Evolutionary conservation across 2,329 filamentous ascomycete genomes (phyloP).

Genomic region (Fusarium marasasianum): DNA sequence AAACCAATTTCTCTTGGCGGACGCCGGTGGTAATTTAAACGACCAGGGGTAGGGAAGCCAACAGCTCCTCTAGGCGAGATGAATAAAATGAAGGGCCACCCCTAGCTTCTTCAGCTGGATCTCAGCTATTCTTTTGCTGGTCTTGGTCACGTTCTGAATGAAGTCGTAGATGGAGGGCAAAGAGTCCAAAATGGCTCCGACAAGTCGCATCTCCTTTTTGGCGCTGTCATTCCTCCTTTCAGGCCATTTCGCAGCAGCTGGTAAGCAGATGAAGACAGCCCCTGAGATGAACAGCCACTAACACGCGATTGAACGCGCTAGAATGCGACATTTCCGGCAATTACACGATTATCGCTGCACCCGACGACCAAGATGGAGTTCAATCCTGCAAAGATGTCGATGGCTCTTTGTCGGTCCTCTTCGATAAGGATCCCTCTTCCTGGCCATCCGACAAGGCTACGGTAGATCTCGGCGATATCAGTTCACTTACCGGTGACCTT

Average conservation of each 20-base stretch:
- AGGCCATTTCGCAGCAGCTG: conserved; percentile 33
- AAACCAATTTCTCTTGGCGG: conserved; percentile 30
- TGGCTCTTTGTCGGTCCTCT: conserved; percentile 41
- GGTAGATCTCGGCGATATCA: conserved; percentile 39
- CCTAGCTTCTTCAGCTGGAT: conserved; percentile 5
- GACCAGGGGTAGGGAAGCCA: conserved; percentile 10
- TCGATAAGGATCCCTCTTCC: conserved; percentile 35
- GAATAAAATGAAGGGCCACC: conserved; percentile 37
- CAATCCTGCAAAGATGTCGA: conserved; percentile 40
- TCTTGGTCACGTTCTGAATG: conserved; percentile 10
- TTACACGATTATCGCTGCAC: conserved; percentile 41
- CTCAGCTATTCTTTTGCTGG: not conserved
- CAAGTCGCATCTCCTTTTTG: conserved; percentile 37
- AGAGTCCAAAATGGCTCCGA: conserved; percentile 37
- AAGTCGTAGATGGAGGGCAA: conserved; percentile 32
- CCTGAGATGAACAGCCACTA: not conserved
- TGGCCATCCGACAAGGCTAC: conserved; percentile 39
- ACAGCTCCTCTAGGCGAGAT: conserved; percentile 27
- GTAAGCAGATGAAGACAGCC: conserved; percentile 13
- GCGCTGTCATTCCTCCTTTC: conserved; percentile 39
- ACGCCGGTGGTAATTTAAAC: conserved; percentile 22
- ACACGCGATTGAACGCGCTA: conserved; percentile 11
- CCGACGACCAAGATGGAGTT: conserved; percentile 31
- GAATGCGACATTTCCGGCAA: conserved; percentile 42
- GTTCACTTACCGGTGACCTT: conserved; percentile 35